phyloP scores from a whole-genome alignment of 345 rosid species.

The Melaleuca alternifolia region DNA sequence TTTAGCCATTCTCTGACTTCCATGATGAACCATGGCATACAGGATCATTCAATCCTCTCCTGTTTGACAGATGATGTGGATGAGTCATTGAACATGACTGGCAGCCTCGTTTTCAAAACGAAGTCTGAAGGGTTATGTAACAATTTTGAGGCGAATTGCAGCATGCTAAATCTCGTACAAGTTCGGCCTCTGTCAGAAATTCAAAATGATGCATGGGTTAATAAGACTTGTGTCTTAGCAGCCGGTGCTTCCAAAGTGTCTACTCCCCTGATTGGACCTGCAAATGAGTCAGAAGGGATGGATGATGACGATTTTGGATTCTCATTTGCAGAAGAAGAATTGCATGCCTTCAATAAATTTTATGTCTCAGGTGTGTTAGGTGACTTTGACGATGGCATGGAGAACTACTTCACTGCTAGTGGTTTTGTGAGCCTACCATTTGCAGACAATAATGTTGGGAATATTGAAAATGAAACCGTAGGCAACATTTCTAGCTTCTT shows the following conservation, averaged over 20 bases:
- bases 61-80: conserved; percentile 8
- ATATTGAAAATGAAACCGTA: not conserved
- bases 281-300: conserved; percentile 9
- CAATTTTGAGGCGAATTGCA: not conserved
- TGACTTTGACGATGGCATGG: conserved; percentile 8
- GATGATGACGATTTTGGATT: conserved; percentile 25
- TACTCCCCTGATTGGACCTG: conserved; percentile 3
- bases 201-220: not conserved
- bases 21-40: conserved; percentile 4
- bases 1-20: not conserved
- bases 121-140: not conserved
- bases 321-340: conserved; percentile 26
- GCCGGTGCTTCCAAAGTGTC: conserved; percentile 8
- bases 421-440: conserved; percentile 1
- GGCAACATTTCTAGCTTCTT: conserved; percentile 23
- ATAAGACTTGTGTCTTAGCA: not conserved
- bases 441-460: conserved; percentile 2
- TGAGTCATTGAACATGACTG: not conserved
- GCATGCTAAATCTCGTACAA: not conserved
- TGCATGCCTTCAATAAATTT: conserved; percentile 7
- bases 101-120: not conserved
- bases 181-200: not conserved
- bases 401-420: conserved; percentile 3
- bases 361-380: conserved; percentile 9
- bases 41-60: conserved; percentile 6